A percentile compares a stretch with the other conserved stretches of the same genome.
phyloP scores from a whole-genome alignment of 441 rosid species.

The Aquilaria agallochum region DNA sequence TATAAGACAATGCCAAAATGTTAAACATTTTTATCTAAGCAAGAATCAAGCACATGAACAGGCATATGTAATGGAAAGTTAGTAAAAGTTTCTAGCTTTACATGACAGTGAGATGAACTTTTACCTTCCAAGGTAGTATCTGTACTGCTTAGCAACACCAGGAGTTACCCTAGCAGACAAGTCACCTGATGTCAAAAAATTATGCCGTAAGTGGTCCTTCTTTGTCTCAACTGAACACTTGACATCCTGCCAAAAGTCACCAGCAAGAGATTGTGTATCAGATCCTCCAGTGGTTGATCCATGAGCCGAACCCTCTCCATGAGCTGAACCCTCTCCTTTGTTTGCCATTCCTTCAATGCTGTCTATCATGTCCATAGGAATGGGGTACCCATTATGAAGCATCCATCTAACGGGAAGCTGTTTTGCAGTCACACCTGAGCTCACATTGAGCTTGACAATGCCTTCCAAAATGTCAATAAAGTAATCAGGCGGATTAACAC shows the following conservation, averaged over 20 bases:
- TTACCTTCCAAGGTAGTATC: constrained; percentile 94
- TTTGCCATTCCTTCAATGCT: constrained; percentile 44
- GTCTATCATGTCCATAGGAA: constrained; percentile 87
- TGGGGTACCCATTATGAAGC: constrained; percentile 89
- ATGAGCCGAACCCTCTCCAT: constrained; percentile 21
- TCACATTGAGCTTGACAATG: constrained; percentile 52
- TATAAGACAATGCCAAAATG: constrained; percentile 12
- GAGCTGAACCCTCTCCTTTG: constrained; percentile 36
- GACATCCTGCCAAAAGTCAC: constrained; percentile 79
- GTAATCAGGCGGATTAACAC: constrained; percentile 94
- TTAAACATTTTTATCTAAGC: neutral
- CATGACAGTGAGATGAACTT: neutral
- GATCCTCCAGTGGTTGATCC: constrained; percentile 25
- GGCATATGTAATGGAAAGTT: neutral
- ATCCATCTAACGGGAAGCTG: constrained; percentile 96
- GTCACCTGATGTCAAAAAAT: constrained; percentile 50
- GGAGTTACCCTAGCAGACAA: constrained; percentile 68
- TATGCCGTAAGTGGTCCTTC: constrained; percentile 54
- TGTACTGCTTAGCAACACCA: constrained; percentile 60
- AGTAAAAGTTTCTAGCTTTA: neutral
- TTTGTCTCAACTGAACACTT: constrained; percentile 52
- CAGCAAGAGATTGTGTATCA: constrained; percentile 63
- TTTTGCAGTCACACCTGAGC: constrained; percentile 51
- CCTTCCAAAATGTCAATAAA: constrained; percentile 96
- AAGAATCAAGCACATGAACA: neutral